These are phyloP conservation scores for Trichophaea hybrida DNA, from an alignment of 2,329 filamentous ascomycete genomes.

Conservation along the genomic window DNA sequence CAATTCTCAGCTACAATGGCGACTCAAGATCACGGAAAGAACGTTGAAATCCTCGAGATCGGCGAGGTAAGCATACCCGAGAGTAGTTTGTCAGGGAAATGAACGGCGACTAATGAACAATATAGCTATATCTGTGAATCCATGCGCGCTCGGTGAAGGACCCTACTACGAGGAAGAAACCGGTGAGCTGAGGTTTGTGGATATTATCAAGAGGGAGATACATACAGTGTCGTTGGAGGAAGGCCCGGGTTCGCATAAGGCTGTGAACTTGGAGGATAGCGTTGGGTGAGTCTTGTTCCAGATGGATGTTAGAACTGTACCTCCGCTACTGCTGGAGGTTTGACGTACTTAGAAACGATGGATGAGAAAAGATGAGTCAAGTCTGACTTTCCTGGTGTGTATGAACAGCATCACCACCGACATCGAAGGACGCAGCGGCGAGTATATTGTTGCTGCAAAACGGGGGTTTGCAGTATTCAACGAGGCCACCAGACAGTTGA, in stretches of 20 bases:
- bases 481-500: conserved; percentile 41
- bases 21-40: not conserved
- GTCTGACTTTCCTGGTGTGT: not conserved
- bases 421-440: conserved; percentile 43
- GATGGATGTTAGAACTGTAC: too few species aligned
- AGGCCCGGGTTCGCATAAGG: conserved; percentile 45
- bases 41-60: not conserved
- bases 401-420: conserved; percentile 56
- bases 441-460: conserved; percentile 57
- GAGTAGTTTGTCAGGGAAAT: not conserved
- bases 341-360: not conserved
- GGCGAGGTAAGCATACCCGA: not conserved
- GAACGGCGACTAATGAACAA: not conserved
- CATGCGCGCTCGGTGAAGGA: conserved; percentile 57
- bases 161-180: conserved; percentile 56
- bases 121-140: conserved; percentile 37
- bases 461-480: conserved; percentile 68
- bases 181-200: conserved; percentile 59
- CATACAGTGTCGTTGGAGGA: conserved; percentile 53
- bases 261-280: conserved; percentile 43
- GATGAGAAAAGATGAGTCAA: not conserved
- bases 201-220: conserved; percentile 64
- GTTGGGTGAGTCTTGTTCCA: conserved; percentile 34
- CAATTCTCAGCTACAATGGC: not conserved
- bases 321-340: not conserved